These are phyloP conservation scores for Bauhinia variegata DNA, from an alignment of 306 rosid species.

Conservation along the genomic window DNA sequence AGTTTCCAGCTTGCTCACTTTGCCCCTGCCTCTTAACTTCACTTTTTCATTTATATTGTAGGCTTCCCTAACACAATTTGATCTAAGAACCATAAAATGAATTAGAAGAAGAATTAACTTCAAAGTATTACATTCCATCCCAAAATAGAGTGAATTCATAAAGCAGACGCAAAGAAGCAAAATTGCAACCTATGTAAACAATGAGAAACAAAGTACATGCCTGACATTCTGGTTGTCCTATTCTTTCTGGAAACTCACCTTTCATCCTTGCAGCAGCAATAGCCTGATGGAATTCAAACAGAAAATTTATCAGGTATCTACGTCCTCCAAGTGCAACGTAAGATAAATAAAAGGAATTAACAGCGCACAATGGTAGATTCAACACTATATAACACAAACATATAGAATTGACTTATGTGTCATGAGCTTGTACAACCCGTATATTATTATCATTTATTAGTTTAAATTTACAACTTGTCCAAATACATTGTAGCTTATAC, in stretches of 20 bases:
- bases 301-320: slow-evolving; percentile 29
- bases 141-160: slow-evolving; percentile 17
- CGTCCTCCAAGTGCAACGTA: slow-evolving; percentile 9
- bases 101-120: background rate
- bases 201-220: slow-evolving; percentile 64
- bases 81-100: background rate
- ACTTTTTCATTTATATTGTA: slow-evolving; percentile 10
- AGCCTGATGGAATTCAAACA: slow-evolving; percentile 64
- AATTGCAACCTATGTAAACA: no score
- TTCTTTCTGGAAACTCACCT: slow-evolving; percentile 94
- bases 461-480: slow-evolving; percentile 16
- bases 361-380: background rate
- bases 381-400: background rate
- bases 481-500: slow-evolving; percentile 53
- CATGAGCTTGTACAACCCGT: slow-evolving; percentile 6
- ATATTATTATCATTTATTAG: background rate
- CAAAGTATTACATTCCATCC: slow-evolving; percentile 26
- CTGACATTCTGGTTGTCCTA: slow-evolving; percentile 99
- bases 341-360: slow-evolving; percentile 14
- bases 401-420: no score
- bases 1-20: background rate
- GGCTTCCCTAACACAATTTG: slow-evolving; percentile 15
- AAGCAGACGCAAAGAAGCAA: slow-evolving; percentile 41
- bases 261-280: slow-evolving; percentile 98
- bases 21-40: background rate